These are phyloP conservation scores for Lactifluus echinatus DNA, from an alignment of 768 basidiomycete species.

Conservation along the genomic window DNA sequence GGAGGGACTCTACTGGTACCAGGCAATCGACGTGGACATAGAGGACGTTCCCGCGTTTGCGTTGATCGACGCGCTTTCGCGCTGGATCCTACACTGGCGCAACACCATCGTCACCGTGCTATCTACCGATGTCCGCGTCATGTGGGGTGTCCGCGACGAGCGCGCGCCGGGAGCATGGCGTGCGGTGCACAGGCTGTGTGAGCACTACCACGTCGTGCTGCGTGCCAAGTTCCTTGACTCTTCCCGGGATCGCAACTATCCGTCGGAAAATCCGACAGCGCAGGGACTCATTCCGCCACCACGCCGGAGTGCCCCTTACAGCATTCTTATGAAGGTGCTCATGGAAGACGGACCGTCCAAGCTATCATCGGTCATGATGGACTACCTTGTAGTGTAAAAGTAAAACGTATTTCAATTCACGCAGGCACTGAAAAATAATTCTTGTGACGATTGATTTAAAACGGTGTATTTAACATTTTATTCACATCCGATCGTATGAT, in stretches of 20 bases:
- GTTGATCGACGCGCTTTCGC: constrained; percentile 3
- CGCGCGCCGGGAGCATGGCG: not conserved
- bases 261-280: too few relatives aligned
- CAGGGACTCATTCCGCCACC: too few relatives aligned
- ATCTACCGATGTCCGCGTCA: not conserved
- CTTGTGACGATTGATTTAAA: too few relatives aligned
- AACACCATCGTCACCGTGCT: not conserved
- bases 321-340: not conserved
- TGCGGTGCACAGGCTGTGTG: not conserved
- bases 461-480: too few relatives aligned
- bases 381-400: too few relatives aligned
- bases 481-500: too few relatives aligned
- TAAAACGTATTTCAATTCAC: too few relatives aligned
- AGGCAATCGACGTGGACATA: not conserved
- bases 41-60: not conserved
- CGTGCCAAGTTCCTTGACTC: not conserved
- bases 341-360: not conserved
- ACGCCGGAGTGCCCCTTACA: too few relatives aligned
- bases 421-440: too few relatives aligned
- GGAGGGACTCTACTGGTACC: not conserved
- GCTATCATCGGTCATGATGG: too few relatives aligned
- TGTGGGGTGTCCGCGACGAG: not conserved
- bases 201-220: not conserved
- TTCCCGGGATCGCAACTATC: not conserved
- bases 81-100: constrained; percentile 4